Evolutionary conservation across 129 eudicot genomes (phyloP), one percentile per base, ranked within the genome.

Genomic region (Flaveria ramosissima): DNA sequence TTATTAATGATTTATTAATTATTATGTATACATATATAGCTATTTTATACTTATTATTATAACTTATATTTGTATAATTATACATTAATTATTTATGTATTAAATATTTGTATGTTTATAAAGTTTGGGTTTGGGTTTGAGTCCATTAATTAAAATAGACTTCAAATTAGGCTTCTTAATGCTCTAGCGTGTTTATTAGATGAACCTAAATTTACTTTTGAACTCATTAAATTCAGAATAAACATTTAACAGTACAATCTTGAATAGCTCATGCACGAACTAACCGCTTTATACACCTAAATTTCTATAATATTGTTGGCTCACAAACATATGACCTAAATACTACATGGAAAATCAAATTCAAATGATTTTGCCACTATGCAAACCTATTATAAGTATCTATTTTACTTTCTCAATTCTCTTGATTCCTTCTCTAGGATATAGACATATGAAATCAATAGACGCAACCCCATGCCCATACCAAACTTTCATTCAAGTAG

Each of bases 401-500:
- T 43, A 48, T 52, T 50, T 70, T 42, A 7, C 56, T 57, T 55
- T 73, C 73, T 80, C 60, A 53, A 55, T n/a, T 71, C 63, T 71
- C 71, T 60, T 78, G 55, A 78, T 78, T 78, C 82, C 77, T 80
- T 55, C 26, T 27, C 30, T 63, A 64, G 70, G 79, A 39, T 80
- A 32, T 65, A n/a, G 53, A 43, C 79, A 73, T 73, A 80, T 53
- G 74, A 80, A 72, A 72, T 56, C 73, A 73, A 73, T 80, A 73
- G 68, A 79, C 41, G 68, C 78, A 80, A 72, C 69, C 74, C 74
- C 74, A 80, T 72, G 62, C 46, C 79, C 83, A 64, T 66, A 80
- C 83, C 83, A 65, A 73, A 66, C 83, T 80, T 80, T 73, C 83
- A 80, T 52, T 32, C 69, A 80, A 65, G 70, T 80, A 73, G 79